These are phyloP conservation scores for Cadophora sp. DNA, from an alignment of 2,329 filamentous ascomycete species.

Conservation along the genomic window DNA sequence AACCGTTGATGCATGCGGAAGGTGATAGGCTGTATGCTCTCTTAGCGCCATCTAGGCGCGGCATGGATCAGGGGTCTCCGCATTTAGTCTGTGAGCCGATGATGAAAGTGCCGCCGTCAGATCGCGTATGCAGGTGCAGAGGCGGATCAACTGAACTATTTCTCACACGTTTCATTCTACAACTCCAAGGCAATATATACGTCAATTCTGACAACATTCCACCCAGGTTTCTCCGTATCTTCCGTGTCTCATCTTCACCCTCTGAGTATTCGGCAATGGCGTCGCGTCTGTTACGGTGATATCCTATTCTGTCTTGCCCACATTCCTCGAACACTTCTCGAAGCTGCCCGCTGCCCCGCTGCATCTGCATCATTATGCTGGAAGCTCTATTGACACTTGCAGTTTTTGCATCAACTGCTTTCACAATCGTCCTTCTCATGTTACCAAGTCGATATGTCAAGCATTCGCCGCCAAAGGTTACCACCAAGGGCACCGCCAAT, in stretches of 20 bases:
- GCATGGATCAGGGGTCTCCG: conserved; percentile 12
- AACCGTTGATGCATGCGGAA: neutral
- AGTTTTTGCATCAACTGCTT: conserved; percentile 43
- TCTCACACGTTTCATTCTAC: neutral
- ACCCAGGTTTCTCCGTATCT: neutral
- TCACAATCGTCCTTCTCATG: conserved; percentile 45
- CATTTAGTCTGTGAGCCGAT: neutral
- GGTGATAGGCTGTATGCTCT: conserved; percentile 27
- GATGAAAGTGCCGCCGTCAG: too few species aligned
- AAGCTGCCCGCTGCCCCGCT: neutral
- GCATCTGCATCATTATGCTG: conserved; percentile 40
- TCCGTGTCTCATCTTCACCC: neutral
- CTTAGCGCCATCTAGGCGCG: neutral
- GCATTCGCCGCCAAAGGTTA: conserved; percentile 44
- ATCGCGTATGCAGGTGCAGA: too few species aligned
- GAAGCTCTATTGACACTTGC: conserved; percentile 42
- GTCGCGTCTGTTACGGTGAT: conserved; percentile 12
- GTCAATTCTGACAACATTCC: neutral
- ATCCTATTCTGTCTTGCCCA: conserved; percentile 6
- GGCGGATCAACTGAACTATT: neutral
- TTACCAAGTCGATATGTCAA: conserved; percentile 49
- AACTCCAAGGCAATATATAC: conserved; percentile 24
- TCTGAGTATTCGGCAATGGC: conserved; percentile 8
- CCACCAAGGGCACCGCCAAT: conserved; percentile 37
- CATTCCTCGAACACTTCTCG: neutral